A percentile compares a stretch with the other conserved stretches of the same genome.
phyloP scores from a whole-genome alignment of 2,329 filamentous ascomycete genomes.

The Pleoardoris graminearum region DNA sequence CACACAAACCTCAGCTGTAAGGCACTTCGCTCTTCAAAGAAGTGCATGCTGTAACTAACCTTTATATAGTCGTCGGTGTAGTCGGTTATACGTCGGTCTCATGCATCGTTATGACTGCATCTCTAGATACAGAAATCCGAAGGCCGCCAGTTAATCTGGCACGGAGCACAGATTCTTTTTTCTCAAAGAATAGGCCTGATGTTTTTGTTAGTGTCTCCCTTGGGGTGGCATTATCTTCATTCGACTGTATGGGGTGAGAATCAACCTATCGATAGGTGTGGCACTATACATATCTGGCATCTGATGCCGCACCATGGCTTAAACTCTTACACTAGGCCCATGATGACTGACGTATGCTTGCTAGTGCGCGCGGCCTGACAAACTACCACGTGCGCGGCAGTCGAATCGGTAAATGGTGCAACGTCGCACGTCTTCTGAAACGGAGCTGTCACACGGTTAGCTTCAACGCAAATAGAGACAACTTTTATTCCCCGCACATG shows the following conservation, averaged over 20 bases:
- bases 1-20: neutral
- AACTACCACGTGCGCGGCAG: too few species aligned
- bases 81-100: slow-evolving; percentile 46
- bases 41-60: slow-evolving; percentile 3
- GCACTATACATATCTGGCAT: too few species aligned
- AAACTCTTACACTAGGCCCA: too few species aligned
- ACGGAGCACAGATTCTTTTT: slow-evolving; percentile 28
- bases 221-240: too few species aligned
- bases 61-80: slow-evolving; percentile 46
- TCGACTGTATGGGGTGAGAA: too few species aligned
- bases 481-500: neutral
- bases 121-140: slow-evolving; percentile 33
- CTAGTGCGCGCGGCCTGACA: too few species aligned
- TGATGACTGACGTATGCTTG: too few species aligned
- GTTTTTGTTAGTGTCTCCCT: too few species aligned
- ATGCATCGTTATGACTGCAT: slow-evolving; percentile 39
- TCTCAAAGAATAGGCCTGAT: too few species aligned
- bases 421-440: slow-evolving; percentile 22
- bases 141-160: slow-evolving; percentile 44
- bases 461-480: slow-evolving; percentile 11
- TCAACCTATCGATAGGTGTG: too few species aligned
- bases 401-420: too few species aligned
- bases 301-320: too few species aligned
- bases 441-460: slow-evolving; percentile 17
- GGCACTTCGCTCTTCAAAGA: slow-evolving; percentile 4